phyloP scores from a whole-genome alignment of 78 protist species.

The Paulinella micropora region DNA sequence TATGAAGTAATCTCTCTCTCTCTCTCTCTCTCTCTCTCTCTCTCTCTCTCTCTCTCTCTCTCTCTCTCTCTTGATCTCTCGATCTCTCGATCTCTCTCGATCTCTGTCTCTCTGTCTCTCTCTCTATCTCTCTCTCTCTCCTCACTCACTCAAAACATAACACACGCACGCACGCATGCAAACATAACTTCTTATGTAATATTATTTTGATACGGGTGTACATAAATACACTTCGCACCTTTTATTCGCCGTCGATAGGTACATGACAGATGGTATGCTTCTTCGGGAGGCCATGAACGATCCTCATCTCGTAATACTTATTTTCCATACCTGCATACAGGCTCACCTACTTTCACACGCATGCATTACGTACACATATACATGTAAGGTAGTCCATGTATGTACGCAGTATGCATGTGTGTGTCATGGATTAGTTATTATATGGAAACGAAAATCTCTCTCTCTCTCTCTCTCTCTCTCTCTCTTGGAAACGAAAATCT shows the following conservation, averaged over 20 bases:
- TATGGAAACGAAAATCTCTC: not conserved
- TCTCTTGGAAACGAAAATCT: too few relatives aligned
- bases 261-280: constrained; percentile 92
- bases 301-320: constrained; percentile 49
- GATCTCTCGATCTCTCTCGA: too few relatives aligned
- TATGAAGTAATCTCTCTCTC: too few relatives aligned
- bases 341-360: not conserved
- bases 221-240: too few relatives aligned
- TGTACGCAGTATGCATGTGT: not conserved
- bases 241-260: too few relatives aligned
- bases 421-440: not conserved
- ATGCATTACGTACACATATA: not conserved
- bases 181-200: not conserved
- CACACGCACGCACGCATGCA: not conserved
- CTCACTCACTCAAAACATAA: too few relatives aligned
- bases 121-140: too few relatives aligned
- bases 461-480: not conserved
- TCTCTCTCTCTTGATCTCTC: too few relatives aligned
- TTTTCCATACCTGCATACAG: not conserved
- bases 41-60: not conserved
- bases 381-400: too few relatives aligned
- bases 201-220: not conserved
- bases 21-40: constrained; percentile 21
- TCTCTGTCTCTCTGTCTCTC: too few relatives aligned
- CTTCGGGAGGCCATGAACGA: constrained; percentile 93